These are phyloP conservation scores for Earliella scabrosa DNA, from an alignment of 1,284 basidiomycete species.

Conservation along the genomic window DNA sequence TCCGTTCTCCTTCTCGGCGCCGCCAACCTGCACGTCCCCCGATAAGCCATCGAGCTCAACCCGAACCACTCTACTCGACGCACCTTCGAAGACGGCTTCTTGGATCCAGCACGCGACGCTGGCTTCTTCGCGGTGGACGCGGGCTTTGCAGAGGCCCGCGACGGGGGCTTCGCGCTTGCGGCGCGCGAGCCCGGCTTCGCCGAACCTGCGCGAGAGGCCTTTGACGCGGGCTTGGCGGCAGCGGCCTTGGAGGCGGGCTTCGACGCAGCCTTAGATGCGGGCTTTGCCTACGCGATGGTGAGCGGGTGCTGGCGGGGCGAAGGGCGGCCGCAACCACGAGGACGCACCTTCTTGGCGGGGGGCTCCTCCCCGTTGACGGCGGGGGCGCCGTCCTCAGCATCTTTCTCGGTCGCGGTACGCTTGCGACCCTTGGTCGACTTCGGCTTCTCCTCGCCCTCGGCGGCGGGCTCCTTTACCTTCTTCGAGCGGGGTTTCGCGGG, in stretches of 20 bases:
- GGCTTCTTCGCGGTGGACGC: conserved; percentile 39
- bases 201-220: conserved; percentile 32
- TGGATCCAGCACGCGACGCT: conserved; percentile 36
- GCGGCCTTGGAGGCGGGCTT: conserved; percentile 35
- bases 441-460: conserved; percentile 48
- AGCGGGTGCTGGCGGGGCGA: conserved; percentile 1
- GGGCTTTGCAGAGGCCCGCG: conserved; percentile 36
- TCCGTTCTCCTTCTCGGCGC: conserved; percentile 32
- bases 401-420: conserved; percentile 44
- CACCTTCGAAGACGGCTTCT: conserved; percentile 35
- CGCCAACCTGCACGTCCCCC: conserved; percentile 17
- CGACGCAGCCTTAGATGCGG: conserved; percentile 22
- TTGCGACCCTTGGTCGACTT: conserved; percentile 64
- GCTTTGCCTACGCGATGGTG: conserved; percentile 31
- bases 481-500: conserved; percentile 64
- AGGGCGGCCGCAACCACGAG: not conserved
- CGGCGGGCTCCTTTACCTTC: conserved; percentile 44
- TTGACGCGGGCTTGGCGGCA: conserved; percentile 36
- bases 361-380: conserved; percentile 34
- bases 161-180: conserved; percentile 34
- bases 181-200: conserved; percentile 34
- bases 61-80: not conserved
- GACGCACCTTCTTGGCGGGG: conserved; percentile 40
- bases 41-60: conserved; percentile 11
- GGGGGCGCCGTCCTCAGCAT: conserved; percentile 34